Evolutionary conservation across 441 rosid genomes (phyloP).

Genomic region (Brassica balearica): DNA sequence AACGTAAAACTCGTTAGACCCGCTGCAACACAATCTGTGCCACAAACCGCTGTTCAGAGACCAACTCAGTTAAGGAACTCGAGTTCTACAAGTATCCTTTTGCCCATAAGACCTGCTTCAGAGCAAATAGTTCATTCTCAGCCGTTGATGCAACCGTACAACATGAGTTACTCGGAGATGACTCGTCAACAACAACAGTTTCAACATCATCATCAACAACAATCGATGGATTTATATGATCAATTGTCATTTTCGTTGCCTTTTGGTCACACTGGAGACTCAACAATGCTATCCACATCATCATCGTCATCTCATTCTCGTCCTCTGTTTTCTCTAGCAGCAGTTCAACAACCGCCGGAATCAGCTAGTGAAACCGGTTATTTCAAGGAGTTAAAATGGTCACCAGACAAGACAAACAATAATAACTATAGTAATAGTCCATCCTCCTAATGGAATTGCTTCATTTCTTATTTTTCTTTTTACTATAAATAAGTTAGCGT

Average conservation of each 20-base stretch:
- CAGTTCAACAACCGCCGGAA: constrained; percentile 21
- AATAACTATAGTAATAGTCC: constrained; percentile 23
- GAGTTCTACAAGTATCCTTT: constrained; percentile 46
- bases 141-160: constrained; percentile 36
- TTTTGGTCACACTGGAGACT: constrained; percentile 32
- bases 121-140: constrained; percentile 40
- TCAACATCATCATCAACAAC: constrained; percentile 41
- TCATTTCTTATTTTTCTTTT: constrained; percentile 16
- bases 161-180: constrained; percentile 42
- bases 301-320: constrained; percentile 24
- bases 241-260: constrained; percentile 50
- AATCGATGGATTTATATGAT: constrained; percentile 41
- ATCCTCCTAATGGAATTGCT: constrained; percentile 34
- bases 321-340: constrained; percentile 35
- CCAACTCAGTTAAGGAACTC: constrained; percentile 48
- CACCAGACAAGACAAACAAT: constrained; percentile 35
- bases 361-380: constrained; percentile 40
- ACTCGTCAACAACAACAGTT: constrained; percentile 32
- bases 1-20: constrained; percentile 65
- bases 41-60: constrained; percentile 33
- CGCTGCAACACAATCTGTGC: constrained; percentile 15
- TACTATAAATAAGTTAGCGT: neutral
- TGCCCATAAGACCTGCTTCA: constrained; percentile 45
- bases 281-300: constrained; percentile 34
- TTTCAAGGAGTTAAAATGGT: constrained; percentile 43